phyloP scores from a whole-genome alignment of 164 flowering plant genomes.

The Berberis vulgaris region DNA sequence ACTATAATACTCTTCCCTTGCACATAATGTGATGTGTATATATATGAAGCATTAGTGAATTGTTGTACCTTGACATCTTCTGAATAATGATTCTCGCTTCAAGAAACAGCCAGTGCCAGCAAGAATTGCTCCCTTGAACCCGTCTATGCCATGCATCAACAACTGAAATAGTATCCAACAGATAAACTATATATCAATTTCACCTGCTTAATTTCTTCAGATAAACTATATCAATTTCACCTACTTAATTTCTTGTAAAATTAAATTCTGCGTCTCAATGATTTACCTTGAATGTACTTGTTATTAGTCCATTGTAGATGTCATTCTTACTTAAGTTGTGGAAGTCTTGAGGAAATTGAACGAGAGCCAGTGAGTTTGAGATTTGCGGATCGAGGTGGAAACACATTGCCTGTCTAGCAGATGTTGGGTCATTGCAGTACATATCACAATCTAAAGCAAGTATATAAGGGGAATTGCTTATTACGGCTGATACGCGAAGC shows the following conservation, averaged over 20 bases:
- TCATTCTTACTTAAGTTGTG: constrained; percentile 35
- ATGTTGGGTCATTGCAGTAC: constrained; percentile 29
- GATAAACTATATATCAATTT: not conserved
- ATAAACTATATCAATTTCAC: too few relatives aligned
- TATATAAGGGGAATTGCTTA: constrained; percentile 27
- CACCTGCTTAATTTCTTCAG: too few relatives aligned
- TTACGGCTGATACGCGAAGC: constrained; percentile 52
- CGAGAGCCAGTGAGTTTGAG: constrained; percentile 19
- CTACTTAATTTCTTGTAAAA: too few relatives aligned
- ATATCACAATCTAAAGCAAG: constrained; percentile 32
- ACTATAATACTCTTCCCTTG: too few relatives aligned
- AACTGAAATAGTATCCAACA: constrained; percentile 12
- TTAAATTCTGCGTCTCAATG: not conserved
- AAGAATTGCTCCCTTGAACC: constrained; percentile 35
- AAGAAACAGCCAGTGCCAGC: constrained; percentile 60
- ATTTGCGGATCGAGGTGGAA: constrained; percentile 42
- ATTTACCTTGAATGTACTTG: constrained; percentile 2
- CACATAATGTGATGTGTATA: too few relatives aligned
- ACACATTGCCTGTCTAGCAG: constrained; percentile 44
- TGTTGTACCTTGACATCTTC: not conserved
- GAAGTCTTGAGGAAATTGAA: constrained; percentile 55
- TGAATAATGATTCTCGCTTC: not conserved
- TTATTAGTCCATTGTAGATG: constrained; percentile 30
- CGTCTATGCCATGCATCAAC: constrained; percentile 49
- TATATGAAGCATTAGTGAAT: too few relatives aligned